Base-by-base conservation (phyloP, 2,329 filamentous ascomycete species). In the Hypoxylon rubiginosum region DNA sequence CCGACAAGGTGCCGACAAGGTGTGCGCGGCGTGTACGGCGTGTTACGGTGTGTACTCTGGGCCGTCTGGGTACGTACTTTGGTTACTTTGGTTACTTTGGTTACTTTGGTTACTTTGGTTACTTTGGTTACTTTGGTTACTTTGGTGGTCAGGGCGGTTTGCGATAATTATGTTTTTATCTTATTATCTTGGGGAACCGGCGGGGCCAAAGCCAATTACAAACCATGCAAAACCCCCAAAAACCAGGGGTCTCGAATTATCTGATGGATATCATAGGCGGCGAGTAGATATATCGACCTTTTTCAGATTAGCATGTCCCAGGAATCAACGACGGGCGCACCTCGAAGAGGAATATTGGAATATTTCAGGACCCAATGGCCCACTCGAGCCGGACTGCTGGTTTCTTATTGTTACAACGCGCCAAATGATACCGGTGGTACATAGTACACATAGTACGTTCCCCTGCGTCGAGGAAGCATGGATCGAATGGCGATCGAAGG, bases 401-500 rank as follows among this genome's bases (percentile, higher is more conserved):
- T 63, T 63, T 48, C 46, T 51, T 67, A 49, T 62, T 58, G 58
- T 68, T 70, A 64, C 62, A 66, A 66, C 67, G 65, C 67, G 67
- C 65, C 62, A 64, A 68, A 32, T 70, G 65, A 70, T 63, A 68
- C 67, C 32, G 51, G 56, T 68, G 45, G 52, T 46, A n/a, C n/a
- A n/a, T n/a, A n/a, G n/a, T n/a, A n/a, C n/a, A n/a, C n/a, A n/a
- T n/a, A n/a, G n/a, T n/a, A 70, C 62, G 62, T 65, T 67, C 67
- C 64, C 67, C 64, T 70, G 65, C 59, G 49, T 63, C 57, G 43
- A 41, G 59, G 49, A 54, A 56, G 52, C 55, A 67, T 58, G 57
- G 64, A 69, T 60, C 50, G 55, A 45, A 59, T 17, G 58, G 57
- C 46, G 63, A 62, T 67, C 59, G 55, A 41, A 56, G 43, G 45